Evolutionary conservation across 1,284 basidiomycete genomes (phyloP).

Genomic region (Naganishia liquefaciens): DNA sequence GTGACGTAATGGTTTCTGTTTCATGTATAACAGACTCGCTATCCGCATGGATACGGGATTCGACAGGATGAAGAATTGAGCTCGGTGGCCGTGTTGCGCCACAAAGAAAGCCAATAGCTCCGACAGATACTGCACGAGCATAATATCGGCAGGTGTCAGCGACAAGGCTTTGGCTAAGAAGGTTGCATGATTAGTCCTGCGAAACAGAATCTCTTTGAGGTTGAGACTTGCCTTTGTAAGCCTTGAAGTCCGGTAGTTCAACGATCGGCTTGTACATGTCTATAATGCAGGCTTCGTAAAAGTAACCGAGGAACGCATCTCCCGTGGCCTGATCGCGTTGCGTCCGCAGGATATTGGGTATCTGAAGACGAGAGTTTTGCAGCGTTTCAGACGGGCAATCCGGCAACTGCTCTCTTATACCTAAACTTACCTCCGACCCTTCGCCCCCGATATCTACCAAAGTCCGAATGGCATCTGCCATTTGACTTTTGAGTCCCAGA

Average conservation of each 20-base stretch:
- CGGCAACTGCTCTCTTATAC: too few species aligned
- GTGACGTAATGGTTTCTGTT: conserved; percentile 87
- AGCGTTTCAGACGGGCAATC: too few species aligned
- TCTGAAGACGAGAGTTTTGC: not conserved
- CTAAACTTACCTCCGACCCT: conserved; percentile 50
- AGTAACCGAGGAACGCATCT: conserved; percentile 86
- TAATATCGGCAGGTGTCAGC: conserved; percentile 68
- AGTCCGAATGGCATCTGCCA: conserved; percentile 83
- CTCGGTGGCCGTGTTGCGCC: conserved; percentile 82
- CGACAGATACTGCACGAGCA: conserved; percentile 77
- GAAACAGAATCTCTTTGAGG: too few species aligned
- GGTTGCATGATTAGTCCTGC: not conserved
- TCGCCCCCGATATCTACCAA: conserved; percentile 68
- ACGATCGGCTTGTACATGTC: conserved; percentile 73
- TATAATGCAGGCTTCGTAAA: conserved; percentile 63
- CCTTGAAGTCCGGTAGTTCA: conserved; percentile 74
- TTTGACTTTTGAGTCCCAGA: conserved; percentile 82
- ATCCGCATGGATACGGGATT: conserved; percentile 71
- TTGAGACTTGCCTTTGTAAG: conserved; percentile 60
- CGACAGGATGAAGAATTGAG: conserved; percentile 85
- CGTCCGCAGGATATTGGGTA: conserved; percentile 47
- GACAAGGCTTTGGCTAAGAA: conserved; percentile 1
- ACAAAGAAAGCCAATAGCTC: conserved; percentile 89
- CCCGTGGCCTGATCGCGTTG: conserved; percentile 73
- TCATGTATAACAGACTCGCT: conserved; percentile 73